Evolutionary conservation across 2,329 filamentous ascomycete species (phyloP).

Genomic region (Zasmidium cellare): DNA sequence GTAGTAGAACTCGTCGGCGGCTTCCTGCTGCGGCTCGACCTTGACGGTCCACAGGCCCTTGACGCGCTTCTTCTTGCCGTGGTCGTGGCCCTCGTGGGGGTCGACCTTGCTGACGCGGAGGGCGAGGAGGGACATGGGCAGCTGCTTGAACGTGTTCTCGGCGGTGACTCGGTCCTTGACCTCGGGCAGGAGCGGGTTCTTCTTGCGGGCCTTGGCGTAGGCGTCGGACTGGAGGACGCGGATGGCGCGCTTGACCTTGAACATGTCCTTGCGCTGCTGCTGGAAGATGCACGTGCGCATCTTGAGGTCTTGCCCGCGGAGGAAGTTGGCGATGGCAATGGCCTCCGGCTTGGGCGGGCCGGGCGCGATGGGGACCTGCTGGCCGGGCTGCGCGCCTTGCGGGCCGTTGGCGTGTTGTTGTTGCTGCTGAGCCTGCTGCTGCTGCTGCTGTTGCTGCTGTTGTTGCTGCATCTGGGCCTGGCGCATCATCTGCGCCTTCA

Average conservation of each 20-base stretch:
- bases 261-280: slow-evolving; percentile 97
- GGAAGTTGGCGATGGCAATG: slow-evolving; percentile 83
- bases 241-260: slow-evolving; percentile 94
- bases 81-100: slow-evolving; percentile 73
- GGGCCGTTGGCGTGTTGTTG: slow-evolving; percentile 39
- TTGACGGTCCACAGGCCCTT: slow-evolving; percentile 96
- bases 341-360: slow-evolving; percentile 87
- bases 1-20: slow-evolving; percentile 84
- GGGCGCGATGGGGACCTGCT: slow-evolving; percentile 68
- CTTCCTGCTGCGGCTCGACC: slow-evolving; percentile 95
- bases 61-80: slow-evolving; percentile 76
- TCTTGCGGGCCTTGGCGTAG: slow-evolving; percentile 84
- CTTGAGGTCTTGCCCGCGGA: slow-evolving; percentile 83
- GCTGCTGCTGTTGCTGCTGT: slow-evolving; percentile 37
- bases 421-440: slow-evolving; percentile 26
- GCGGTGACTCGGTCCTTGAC: slow-evolving; percentile 86
- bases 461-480: slow-evolving; percentile 52
- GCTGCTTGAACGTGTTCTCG: slow-evolving; percentile 90
- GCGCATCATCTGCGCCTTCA: slow-evolving; percentile 55
- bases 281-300: slow-evolving; percentile 87
- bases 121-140: slow-evolving; percentile 91
- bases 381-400: slow-evolving; percentile 46
- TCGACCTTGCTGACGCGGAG: slow-evolving; percentile 84
- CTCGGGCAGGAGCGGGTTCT: slow-evolving; percentile 84
- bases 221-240: slow-evolving; percentile 84